Base-by-base conservation (phyloP, 176 grass and related monocot species). In the Juncus inflexus region DNA sequence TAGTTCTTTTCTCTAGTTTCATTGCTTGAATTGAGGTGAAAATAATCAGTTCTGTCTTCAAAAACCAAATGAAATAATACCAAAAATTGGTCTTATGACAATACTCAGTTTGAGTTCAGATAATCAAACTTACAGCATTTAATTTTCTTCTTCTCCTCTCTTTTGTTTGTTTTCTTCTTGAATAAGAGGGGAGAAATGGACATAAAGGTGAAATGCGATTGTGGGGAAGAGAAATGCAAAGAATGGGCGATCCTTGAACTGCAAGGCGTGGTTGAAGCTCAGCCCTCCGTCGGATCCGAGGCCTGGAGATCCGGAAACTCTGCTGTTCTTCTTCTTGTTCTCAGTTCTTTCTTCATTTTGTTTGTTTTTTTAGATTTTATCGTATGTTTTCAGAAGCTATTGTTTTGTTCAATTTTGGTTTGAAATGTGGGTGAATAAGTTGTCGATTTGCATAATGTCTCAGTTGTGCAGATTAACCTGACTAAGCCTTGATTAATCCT, bases 221-320 rank as follows among this genome's bases (percentile, higher is more conserved):
- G 92, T 77, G 82, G 79, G 5, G 77, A 78, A 42, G 69, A 75
- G 37, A 53, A 69, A 42, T 97, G 92, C 71, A 70, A 71, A 39
- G 94, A 92, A 73, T 92, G 87, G 94, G 94, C 85, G 0, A 72
- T 97, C 6, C 75, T 97, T 54, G 94, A 91, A 72, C 80, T 97
- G 74, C 92, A 91, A 67, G 87, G 92, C 58, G 84, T 86, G 56
- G 82, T 97, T 58, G 87, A 89, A 74, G 73, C 83, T 40, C 94
- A 92, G 72, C 58, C 74, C 0, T 79, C 75, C 64, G 63, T 82
- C 71, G 64, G 64, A 86, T 91, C 85, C 74, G 79, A 36, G 87
- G 81, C 11, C 83, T 96, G 60, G 83, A 96, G 75, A 86, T 97
- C 63, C 84, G 92, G 55, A 80, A 70, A 40, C 92, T 97, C 70